Evolutionary conservation across 2,329 filamentous ascomycete genomes (phyloP).

Genomic region (Sporothrix phasma): DNA sequence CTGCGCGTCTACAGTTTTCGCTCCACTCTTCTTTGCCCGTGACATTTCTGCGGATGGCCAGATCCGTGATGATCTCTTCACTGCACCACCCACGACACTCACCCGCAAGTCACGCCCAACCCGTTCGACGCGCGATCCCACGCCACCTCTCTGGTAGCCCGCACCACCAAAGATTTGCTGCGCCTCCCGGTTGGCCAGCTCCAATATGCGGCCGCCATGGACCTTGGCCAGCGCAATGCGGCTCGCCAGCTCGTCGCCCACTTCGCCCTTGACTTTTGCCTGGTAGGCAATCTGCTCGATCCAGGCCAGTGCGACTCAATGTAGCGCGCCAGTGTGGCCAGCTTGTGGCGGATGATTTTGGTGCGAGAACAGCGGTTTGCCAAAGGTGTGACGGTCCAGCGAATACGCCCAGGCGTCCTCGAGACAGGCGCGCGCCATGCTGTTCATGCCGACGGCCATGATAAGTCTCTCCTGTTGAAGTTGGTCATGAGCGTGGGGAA

Average conservation of each 20-base stretch:
- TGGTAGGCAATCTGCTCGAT: conserved; percentile 52
- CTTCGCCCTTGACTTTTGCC: conserved; percentile 28
- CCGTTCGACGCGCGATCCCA: conserved; percentile 41
- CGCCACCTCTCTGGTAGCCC: conserved; percentile 39
- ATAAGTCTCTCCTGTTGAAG: conserved; percentile 51
- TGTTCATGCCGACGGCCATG: conserved; percentile 46
- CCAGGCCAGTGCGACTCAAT: conserved; percentile 53
- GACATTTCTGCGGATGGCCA: conserved; percentile 39
- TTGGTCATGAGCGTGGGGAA: conserved; percentile 51
- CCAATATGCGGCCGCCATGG: conserved; percentile 38
- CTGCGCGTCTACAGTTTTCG: conserved; percentile 7
- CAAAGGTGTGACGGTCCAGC: conserved; percentile 45
- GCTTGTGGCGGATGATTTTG: conserved; percentile 51
- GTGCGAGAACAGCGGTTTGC: conserved; percentile 45
- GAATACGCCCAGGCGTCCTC: conserved; percentile 44
- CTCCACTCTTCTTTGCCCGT: conserved; percentile 20
- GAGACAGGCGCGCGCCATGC: conserved; percentile 46
- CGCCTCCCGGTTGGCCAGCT: conserved; percentile 41
- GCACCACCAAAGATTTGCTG: conserved; percentile 46
- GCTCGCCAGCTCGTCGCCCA: conserved; percentile 27
- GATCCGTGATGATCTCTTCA: conserved; percentile 44
- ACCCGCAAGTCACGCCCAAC: conserved; percentile 43
- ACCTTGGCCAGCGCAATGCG: conserved; percentile 34
- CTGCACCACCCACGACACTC: conserved; percentile 44
- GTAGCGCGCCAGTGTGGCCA: conserved; percentile 47